Evolutionary conservation across 352 stramenopile species (phyloP).

Genomic region (Globisporangium sylvaticum): DNA sequence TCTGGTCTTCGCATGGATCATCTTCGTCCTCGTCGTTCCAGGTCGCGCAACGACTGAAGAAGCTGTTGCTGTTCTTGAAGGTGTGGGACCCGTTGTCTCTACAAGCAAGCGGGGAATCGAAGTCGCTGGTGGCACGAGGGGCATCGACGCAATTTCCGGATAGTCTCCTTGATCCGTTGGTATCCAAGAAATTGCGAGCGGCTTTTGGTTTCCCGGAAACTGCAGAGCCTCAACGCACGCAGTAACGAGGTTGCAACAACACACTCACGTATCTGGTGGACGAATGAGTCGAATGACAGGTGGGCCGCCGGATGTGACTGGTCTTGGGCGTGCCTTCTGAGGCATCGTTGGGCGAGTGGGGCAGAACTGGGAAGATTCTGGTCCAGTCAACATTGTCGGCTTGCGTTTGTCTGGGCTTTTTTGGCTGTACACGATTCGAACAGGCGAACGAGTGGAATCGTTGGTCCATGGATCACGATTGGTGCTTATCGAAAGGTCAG

Average conservation of each 20-base stretch:
- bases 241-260: neutral
- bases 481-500: neutral
- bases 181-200: conserved; percentile 19
- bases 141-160: conserved; percentile 33
- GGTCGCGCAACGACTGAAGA: conserved; percentile 42
- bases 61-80: conserved; percentile 52
- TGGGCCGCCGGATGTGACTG: conserved; percentile 39
- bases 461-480: neutral
- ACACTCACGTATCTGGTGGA: conserved; percentile 15
- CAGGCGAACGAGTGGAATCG: conserved; percentile 7
- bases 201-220: conserved; percentile 34
- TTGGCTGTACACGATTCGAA: conserved; percentile 17
- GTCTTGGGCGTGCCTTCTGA: conserved; percentile 18
- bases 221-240: neutral
- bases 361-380: neutral
- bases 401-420: conserved; percentile 5
- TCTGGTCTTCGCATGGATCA: conserved; percentile 20
- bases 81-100: conserved; percentile 42
- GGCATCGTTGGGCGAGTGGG: conserved; percentile 7
- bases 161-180: conserved; percentile 20
- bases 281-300: conserved; percentile 43
- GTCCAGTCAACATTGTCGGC: neutral
- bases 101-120: conserved; percentile 14
- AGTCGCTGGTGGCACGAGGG: conserved; percentile 29
- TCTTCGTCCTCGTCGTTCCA: conserved; percentile 26